A percentile compares a stretch with the other conserved stretches of the same genome.
Conservation (phyloP, 257 asterid genomes). For the Capsicum baccatum region DNA sequence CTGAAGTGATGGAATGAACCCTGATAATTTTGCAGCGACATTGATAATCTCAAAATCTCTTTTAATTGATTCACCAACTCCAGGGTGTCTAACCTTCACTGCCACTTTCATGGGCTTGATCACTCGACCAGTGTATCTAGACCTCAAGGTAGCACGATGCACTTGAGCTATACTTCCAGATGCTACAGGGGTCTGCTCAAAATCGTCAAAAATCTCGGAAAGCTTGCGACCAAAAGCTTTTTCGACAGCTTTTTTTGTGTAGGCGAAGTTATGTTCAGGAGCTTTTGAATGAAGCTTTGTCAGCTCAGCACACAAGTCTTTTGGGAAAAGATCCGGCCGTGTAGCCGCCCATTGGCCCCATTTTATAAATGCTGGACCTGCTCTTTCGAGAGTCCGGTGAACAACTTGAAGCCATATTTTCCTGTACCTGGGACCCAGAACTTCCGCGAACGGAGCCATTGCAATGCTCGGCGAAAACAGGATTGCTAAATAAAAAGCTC, state of each 20-base stretch:
- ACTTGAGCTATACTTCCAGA: constrained; percentile 95
- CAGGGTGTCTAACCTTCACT: constrained; percentile 90
- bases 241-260: constrained; percentile 70
- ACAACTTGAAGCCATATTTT: constrained; percentile 85
- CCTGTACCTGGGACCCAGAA: constrained; percentile 71
- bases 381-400: constrained; percentile 80
- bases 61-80: constrained; percentile 88
- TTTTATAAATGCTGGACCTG: constrained; percentile 98
- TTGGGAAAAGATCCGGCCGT: constrained; percentile 91
- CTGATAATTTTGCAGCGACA: constrained; percentile 69
- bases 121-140: constrained; percentile 61
- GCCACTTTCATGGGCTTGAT: constrained; percentile 74
- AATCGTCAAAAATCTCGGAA: constrained; percentile 73
- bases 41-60: constrained; percentile 85
- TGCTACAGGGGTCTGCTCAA: constrained; percentile 86
- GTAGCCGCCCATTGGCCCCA: constrained; percentile 99
- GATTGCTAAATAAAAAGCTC: constrained; percentile 68
- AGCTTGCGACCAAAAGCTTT: constrained; percentile 74
- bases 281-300: constrained; percentile 94
- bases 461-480: constrained; percentile 80
- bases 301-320: constrained; percentile 78
- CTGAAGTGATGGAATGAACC: constrained; percentile 61
- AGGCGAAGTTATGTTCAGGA: constrained; percentile 88
- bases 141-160: constrained; percentile 71
- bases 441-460: constrained; percentile 94